phyloP scores from a whole-genome alignment of 345 rosid species.

The Noccaea caerulescens region DNA sequence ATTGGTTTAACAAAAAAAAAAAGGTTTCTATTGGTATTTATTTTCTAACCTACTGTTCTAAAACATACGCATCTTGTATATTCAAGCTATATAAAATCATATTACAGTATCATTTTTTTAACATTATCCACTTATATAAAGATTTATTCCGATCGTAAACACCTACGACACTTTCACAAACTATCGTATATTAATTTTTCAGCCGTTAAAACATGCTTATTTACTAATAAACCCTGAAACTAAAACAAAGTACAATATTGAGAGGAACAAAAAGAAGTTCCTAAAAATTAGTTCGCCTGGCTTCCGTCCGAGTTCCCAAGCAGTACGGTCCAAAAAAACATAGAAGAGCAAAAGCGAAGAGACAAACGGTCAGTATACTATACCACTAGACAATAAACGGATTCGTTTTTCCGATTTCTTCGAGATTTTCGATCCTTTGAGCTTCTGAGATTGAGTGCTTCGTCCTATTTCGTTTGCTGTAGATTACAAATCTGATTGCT shows the following conservation, averaged over 20 bases:
- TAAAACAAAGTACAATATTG: not conserved
- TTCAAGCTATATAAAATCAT: no score
- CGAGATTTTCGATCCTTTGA: conserved; percentile 1
- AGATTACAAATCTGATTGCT: conserved; percentile 18
- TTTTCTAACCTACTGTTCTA: no score
- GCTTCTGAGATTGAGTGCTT: conserved; percentile 7
- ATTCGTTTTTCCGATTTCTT: conserved; percentile 19
- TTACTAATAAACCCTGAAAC: not conserved
- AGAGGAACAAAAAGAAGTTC: not conserved
- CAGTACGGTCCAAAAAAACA: not conserved
- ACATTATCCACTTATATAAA: no score
- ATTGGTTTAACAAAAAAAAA: no score
- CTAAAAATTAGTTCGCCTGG: not conserved
- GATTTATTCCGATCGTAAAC: no score
- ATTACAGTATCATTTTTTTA: no score
- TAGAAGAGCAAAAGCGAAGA: not conserved
- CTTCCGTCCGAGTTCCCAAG: not conserved
- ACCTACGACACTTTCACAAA: no score
- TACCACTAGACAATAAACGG: not conserved
- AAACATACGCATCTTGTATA: no score
- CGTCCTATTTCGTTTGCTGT: conserved; percentile 10
- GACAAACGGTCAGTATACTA: not conserved
- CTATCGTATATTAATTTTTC: no score
- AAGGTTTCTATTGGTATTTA: no score
- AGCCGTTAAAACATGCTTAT: no score